These are phyloP conservation scores for Mucor sp. DNA, from an alignment of 371 early-diverging fungal species.

Conservation along the genomic window DNA sequence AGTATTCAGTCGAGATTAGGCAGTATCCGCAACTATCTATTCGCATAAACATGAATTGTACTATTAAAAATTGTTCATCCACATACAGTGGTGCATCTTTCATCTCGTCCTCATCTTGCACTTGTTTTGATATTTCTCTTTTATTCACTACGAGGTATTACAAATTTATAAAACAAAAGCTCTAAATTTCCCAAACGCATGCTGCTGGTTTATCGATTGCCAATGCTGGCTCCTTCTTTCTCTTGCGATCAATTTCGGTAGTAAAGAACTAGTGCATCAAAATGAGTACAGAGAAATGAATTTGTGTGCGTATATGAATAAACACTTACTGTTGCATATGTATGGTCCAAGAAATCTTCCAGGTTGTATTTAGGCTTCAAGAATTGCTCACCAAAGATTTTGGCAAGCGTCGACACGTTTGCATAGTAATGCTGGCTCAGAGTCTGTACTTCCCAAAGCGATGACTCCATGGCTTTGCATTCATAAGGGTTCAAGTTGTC, in stretches of 20 bases:
- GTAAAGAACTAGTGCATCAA: conserved; percentile 59
- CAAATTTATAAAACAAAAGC: neutral
- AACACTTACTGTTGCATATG: conserved; percentile 72
- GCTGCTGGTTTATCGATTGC: conserved; percentile 60
- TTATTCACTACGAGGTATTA: neutral
- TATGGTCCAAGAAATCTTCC: conserved; percentile 94
- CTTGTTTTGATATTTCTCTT: neutral
- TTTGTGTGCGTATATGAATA: neutral
- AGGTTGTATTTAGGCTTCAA: conserved; percentile 81
- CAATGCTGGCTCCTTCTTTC: conserved; percentile 72
- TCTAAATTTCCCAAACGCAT: conserved; percentile 38
- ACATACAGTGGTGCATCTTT: neutral
- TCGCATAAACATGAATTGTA: neutral
- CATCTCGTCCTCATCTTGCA: neutral
- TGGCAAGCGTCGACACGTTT: conserved; percentile 81
- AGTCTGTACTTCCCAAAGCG: conserved; percentile 91
- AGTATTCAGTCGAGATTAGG: neutral
- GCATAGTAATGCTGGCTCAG: conserved; percentile 84
- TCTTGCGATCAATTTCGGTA: conserved; percentile 64
- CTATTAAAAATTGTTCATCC: no score
- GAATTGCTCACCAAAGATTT: conserved; percentile 85
- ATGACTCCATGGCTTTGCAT: conserved; percentile 81
- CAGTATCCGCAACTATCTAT: neutral
- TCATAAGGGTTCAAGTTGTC: conserved; percentile 75
- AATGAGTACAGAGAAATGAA: neutral